A percentile compares a stretch with the other conserved stretches of the same genome.
Evolutionary conservation across 768 basidiomycete genomes (phyloP).

Genomic region (Tricholoma saponaceum): DNA sequence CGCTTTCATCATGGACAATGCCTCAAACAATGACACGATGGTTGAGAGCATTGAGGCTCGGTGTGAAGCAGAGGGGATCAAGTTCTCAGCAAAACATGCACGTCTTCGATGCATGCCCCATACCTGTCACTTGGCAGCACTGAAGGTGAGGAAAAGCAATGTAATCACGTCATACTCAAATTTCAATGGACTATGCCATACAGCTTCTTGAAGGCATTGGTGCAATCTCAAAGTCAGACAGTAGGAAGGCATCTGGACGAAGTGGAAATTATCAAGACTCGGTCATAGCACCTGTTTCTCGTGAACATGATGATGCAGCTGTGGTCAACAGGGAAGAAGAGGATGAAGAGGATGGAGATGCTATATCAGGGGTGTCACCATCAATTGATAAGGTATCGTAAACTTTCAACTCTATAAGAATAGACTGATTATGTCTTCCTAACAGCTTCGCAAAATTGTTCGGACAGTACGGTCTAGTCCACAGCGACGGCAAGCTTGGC

Average conservation of each 20-base stretch:
- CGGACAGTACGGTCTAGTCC: slow-evolving; percentile 17
- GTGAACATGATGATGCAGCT: background rate
- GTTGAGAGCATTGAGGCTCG: slow-evolving; percentile 15
- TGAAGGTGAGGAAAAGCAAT: slow-evolving; percentile 17
- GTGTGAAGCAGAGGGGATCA: slow-evolving; percentile 13
- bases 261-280: too few relatives aligned
- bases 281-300: background rate
- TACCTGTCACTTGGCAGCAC: slow-evolving; percentile 32
- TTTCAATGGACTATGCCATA: background rate
- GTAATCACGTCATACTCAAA: slow-evolving; percentile 5
- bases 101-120: slow-evolving; percentile 35
- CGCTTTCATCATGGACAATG: slow-evolving; percentile 31
- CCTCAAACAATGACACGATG: slow-evolving; percentile 33
- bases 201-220: slow-evolving; percentile 18
- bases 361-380: background rate
- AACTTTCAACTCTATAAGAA: background rate
- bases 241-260: slow-evolving; percentile 12
- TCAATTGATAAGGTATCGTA: background rate
- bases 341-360: too few relatives aligned
- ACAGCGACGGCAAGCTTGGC: slow-evolving; percentile 18
- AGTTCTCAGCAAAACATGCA: slow-evolving; percentile 19
- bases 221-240: slow-evolving; percentile 12
- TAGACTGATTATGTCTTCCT: background rate
- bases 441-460: slow-evolving; percentile 24
- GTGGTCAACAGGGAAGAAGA: background rate